Base-by-base conservation (phyloP, 306 rosid species). In the Lathyrus oleraceus region DNA sequence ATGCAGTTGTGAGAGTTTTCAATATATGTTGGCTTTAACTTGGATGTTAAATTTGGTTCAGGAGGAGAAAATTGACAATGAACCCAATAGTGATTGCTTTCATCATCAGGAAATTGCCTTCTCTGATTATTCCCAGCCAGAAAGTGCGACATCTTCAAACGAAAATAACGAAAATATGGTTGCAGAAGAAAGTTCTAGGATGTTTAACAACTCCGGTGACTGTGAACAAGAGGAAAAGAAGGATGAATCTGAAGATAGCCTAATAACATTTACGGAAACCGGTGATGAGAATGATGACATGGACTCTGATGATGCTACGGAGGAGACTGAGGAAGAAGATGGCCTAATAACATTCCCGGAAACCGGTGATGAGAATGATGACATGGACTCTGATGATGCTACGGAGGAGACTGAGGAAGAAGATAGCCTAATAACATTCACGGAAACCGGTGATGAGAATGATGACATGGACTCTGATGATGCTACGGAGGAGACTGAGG, bases 81-180 rank as follows among this genome's bases (percentile, higher is more conserved):
- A 81, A 72, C 17, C 35, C 36, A 65, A 19, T 7, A 36, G 23
- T 2, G 57, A 6, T 19, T 9, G 70, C 23, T 14, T 42, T 51
- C 70, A 75, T 4, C 78, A 70, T 14, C 88, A 85, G 38, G 81
- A 85, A 60, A 80, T 74, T 35, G 67, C 48, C 13, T 54, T 79
- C 2, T 74, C 73, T 21, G 85, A 80, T 49, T 32, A 52, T 59
- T 79, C 80, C 8, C 75, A 16, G 28, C 84, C 72, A 60, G 83
- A 68, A 77, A 81, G 81, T 58, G 78, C 69, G 10, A 10, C 12
- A 8, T 81, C 83, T 0, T 65, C 76, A 4, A 77, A 70, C 23
- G 82, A 64, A 27, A 62, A 51, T 58, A 77, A 70, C 17, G 82
- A 64, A 27, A 62, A 49, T 58, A 67, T 25, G 35, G 43, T 16